Conservation (phyloP, 306 rosid species). For the Gynostemma pentaphyllum region DNA sequence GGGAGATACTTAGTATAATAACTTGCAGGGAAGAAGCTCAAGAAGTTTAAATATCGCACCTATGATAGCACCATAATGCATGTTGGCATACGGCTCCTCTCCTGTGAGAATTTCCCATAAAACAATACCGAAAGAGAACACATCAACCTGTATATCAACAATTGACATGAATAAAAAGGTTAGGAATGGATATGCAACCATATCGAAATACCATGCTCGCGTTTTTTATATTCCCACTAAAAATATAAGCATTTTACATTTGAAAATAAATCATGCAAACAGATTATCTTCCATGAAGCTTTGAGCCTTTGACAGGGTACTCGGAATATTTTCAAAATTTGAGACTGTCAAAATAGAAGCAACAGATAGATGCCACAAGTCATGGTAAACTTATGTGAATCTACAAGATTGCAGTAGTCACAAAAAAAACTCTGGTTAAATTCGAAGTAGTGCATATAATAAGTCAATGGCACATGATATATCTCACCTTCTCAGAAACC, state of each 20-base stretch:
- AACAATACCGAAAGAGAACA: slow-evolving; percentile 85
- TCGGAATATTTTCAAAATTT: not conserved
- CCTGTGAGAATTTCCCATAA: slow-evolving; percentile 97
- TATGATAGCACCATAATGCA: slow-evolving; percentile 96
- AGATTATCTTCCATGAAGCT: not conserved
- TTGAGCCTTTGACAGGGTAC: not conserved
- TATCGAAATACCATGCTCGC: not conserved
- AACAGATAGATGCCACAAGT: not conserved
- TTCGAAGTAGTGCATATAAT: not conserved
- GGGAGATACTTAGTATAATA: not conserved
- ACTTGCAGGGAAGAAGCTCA: not conserved
- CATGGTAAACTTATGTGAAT: not conserved
- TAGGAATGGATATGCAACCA: not conserved
- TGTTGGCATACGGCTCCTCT: slow-evolving; percentile 91
- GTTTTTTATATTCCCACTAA: not conserved
- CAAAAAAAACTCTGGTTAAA: slow-evolving; percentile 1
- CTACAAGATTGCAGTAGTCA: not conserved
- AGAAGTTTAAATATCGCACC: slow-evolving; percentile 24
- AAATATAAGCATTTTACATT: not conserved
- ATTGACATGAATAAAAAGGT: not conserved
- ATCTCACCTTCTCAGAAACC: slow-evolving; percentile 84
- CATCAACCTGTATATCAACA: slow-evolving; percentile 55
- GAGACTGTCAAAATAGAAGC: not conserved
- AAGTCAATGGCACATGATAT: not conserved
- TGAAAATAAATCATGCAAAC: not conserved